Evolutionary conservation across 257 asterid genomes (phyloP).

Genomic region (Solanum chiquidenum): DNA sequence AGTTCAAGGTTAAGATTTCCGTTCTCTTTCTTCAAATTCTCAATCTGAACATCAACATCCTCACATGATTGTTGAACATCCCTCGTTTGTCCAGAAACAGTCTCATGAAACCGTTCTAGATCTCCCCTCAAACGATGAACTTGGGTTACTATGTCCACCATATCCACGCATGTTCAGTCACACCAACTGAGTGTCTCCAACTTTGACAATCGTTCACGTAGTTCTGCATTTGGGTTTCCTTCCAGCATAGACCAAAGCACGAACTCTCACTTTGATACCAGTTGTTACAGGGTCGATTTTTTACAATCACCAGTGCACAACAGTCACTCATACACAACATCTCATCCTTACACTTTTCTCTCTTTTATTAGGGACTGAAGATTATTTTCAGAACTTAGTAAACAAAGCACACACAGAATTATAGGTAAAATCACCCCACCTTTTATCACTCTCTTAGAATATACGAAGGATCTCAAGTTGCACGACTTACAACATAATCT

Average conservation of each 20-base stretch:
- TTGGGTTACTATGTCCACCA: neutral
- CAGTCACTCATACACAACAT: slow-evolving; percentile 23
- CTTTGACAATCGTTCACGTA: neutral
- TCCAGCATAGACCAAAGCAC: neutral
- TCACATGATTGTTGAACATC: neutral
- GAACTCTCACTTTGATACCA: neutral
- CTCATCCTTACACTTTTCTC: slow-evolving; percentile 25
- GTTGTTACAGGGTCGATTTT: neutral
- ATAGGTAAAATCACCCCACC: neutral
- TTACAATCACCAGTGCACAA: neutral
- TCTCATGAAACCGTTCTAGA: neutral
- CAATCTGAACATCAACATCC: neutral
- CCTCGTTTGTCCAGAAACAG: neutral
- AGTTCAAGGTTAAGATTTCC: neutral
- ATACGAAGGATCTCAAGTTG: neutral
- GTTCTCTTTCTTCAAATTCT: neutral
- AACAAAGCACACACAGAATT: neutral
- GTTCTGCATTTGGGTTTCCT: neutral
- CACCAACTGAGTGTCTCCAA: neutral
- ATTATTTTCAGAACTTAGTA: neutral
- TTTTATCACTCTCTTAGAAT: neutral
- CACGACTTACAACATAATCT: neutral
- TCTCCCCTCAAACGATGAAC: neutral
- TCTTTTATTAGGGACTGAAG: neutral
- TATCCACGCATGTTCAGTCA: neutral